phyloP scores from a whole-genome alignment of 1,284 basidiomycete species.

The Ganoderma sinense region DNA sequence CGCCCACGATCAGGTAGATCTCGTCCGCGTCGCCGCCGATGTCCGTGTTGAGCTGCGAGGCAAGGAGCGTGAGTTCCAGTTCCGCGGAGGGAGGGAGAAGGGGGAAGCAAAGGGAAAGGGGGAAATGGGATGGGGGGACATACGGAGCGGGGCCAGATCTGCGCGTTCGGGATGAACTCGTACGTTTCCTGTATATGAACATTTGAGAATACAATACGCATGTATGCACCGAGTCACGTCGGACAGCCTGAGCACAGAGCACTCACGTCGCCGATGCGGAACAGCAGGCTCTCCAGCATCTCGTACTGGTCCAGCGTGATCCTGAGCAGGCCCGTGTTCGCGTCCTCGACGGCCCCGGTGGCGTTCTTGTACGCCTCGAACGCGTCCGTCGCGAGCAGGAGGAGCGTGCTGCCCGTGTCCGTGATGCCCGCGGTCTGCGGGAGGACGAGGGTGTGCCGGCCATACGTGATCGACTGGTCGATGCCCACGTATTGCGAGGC shows the following conservation, averaged over 20 bases:
- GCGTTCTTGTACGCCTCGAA: constrained; percentile 22
- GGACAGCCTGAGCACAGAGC: no score
- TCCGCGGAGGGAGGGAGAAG: neutral
- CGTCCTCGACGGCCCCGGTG: constrained; percentile 30
- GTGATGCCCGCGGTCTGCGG: neutral
- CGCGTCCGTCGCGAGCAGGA: constrained; percentile 23
- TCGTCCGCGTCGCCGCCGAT: constrained; percentile 37
- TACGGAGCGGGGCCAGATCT: constrained; percentile 20
- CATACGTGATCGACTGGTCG: constrained; percentile 40
- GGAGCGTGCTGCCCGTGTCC: constrained; percentile 3
- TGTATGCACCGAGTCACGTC: neutral
- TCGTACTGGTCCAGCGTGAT: constrained; percentile 25
- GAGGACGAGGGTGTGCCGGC: constrained; percentile 26
- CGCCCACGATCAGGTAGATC: constrained; percentile 38
- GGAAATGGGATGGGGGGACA: neutral
- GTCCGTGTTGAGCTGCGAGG: constrained; percentile 36
- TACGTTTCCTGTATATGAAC: neutral
- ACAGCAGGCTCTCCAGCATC: constrained; percentile 30
- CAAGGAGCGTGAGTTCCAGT: constrained; percentile 38
- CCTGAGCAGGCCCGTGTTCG: constrained; percentile 30
- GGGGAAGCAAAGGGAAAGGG: no score
- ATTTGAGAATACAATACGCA: neutral
- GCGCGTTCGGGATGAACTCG: constrained; percentile 18
- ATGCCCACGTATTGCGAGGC: constrained; percentile 60
- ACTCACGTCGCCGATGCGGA: constrained; percentile 29